Percentiles rank a stretch among this genome's conserved stretches.
Evolutionary conservation across 768 basidiomycete genomes (phyloP).

Genomic region (Auricularia sp.): DNA sequence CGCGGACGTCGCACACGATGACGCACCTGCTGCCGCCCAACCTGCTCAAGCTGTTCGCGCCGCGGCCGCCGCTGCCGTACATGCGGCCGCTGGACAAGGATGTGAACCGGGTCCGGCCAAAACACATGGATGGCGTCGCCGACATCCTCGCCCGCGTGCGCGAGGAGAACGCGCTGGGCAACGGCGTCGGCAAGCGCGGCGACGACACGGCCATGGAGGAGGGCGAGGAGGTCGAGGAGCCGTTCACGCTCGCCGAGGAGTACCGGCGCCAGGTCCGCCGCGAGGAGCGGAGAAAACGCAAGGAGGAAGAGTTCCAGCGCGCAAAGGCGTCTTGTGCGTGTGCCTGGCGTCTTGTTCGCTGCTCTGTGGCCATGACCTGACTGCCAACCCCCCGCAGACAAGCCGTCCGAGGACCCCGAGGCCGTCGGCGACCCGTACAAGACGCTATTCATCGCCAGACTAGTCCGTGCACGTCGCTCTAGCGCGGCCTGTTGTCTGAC

Average conservation of each 20-base stretch:
- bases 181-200: constrained; percentile 27
- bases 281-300: constrained; percentile 71
- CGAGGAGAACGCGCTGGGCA: constrained; percentile 64
- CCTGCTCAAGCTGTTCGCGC: constrained; percentile 91
- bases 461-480: constrained; percentile 41
- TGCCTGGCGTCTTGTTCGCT: not conserved
- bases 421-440: constrained; percentile 97
- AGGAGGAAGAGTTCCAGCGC: constrained; percentile 61
- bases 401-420: constrained; percentile 83
- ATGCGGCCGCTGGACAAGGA: constrained; percentile 77
- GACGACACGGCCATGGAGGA: constrained; percentile 32
- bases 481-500: constrained; percentile 9
- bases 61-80: constrained; percentile 84
- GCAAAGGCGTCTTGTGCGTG: constrained; percentile 78
- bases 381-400: constrained; percentile 44
- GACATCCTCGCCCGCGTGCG: constrained; percentile 59
- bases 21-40: constrained; percentile 92
- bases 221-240: constrained; percentile 30
- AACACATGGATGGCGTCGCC: constrained; percentile 72
- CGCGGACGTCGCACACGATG: not conserved
- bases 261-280: constrained; percentile 66
- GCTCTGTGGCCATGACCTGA: not conserved
- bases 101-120: constrained; percentile 58
- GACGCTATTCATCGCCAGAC: constrained; percentile 89
- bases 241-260: constrained; percentile 77